phyloP scores from a whole-genome alignment of 129 eudicot species.

The Flaveria brownii region DNA sequence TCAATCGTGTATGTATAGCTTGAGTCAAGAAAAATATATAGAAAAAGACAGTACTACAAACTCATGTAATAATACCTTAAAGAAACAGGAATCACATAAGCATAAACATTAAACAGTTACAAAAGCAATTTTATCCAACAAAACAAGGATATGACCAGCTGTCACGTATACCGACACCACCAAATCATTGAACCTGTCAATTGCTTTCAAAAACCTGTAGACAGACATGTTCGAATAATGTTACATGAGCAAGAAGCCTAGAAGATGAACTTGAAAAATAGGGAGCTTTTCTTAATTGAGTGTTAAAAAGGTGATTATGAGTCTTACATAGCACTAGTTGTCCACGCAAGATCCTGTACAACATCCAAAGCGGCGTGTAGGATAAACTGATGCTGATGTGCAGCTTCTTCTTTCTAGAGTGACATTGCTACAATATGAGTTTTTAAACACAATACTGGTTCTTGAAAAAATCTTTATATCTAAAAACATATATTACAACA shows the following conservation, averaged over 20 bases:
- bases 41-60: background rate
- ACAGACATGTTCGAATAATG: slow-evolving; percentile 1
- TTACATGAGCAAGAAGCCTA: background rate
- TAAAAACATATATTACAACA: background rate
- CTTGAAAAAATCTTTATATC: background rate
- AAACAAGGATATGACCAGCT: slow-evolving; percentile 94
- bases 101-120: background rate
- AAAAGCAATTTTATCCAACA: background rate
- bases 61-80: background rate
- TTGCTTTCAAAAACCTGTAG: slow-evolving; percentile 82
- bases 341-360: slow-evolving; percentile 96
- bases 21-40: slow-evolving; percentile 46
- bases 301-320: slow-evolving; percentile 15
- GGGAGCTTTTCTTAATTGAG: background rate
- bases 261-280: background rate
- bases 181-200: slow-evolving; percentile 94
- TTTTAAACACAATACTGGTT: background rate
- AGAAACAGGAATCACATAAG: background rate
- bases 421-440: slow-evolving; percentile 20
- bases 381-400: slow-evolving; percentile 96
- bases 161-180: slow-evolving; percentile 97
- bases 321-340: slow-evolving; percentile 92
- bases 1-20: slow-evolving; percentile 80
- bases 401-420: slow-evolving; percentile 83
- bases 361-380: slow-evolving; percentile 92